Conservation (phyloP, 2,329 filamentous ascomycete genomes). For the Fusarium verticillioides region DNA sequence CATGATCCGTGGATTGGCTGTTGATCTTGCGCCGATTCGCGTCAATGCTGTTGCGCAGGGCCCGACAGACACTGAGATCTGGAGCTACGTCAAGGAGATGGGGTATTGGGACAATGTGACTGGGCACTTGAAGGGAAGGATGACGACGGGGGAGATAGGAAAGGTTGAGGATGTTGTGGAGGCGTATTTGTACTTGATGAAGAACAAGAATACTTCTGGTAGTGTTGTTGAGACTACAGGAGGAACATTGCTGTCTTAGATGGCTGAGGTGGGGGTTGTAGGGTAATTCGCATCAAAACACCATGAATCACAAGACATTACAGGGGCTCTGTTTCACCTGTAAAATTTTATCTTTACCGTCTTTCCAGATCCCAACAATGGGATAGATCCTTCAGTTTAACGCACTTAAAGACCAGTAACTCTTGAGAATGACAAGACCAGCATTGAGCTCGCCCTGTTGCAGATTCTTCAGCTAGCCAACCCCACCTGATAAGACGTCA, state of each 20-base stretch:
- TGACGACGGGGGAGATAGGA: slow-evolving; percentile 25
- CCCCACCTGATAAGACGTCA: neutral
- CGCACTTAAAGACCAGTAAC: too few relatives aligned
- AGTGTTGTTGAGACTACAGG: slow-evolving; percentile 36
- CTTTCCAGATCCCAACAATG: too few relatives aligned
- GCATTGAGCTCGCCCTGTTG: accelerated
- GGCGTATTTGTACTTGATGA: slow-evolving; percentile 40
- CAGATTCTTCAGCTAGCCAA: accelerated
- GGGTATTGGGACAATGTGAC: slow-evolving; percentile 33
- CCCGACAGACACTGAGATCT: slow-evolving; percentile 32
- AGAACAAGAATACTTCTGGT: slow-evolving; percentile 37
- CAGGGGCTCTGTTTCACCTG: accelerated
- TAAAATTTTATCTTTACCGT: accelerated
- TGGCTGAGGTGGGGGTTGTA: neutral
- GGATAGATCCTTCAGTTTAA: too few relatives aligned
- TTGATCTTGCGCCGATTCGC: slow-evolving; percentile 34
- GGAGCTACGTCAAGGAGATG: slow-evolving; percentile 24
- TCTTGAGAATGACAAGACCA: too few relatives aligned
- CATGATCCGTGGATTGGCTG: slow-evolving; percentile 26
- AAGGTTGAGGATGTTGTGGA: slow-evolving; percentile 36
- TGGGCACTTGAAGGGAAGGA: slow-evolving; percentile 18
- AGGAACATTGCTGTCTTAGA: slow-evolving; percentile 32
- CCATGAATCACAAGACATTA: neutral
- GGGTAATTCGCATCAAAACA: neutral
- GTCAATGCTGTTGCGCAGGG: slow-evolving; percentile 36